phyloP scores from a whole-genome alignment of 371 early-diverging fungal species.

The Rhizomucor miehei region DNA sequence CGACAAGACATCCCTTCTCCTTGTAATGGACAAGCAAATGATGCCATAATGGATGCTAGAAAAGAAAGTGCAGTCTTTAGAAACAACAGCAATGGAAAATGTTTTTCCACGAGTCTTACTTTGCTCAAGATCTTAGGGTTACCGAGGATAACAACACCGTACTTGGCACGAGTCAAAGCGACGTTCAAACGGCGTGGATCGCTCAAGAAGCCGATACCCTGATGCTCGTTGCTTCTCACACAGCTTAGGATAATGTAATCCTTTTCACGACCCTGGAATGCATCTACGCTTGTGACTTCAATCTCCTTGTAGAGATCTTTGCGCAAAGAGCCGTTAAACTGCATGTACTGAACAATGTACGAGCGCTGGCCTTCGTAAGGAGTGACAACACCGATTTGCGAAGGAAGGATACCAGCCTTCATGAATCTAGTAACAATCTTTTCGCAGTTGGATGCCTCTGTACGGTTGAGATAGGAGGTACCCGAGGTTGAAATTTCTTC shows the following conservation, averaged over 20 bases:
- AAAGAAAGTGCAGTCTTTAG: background rate
- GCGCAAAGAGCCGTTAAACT: conserved; percentile 83
- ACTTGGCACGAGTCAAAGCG: conserved; percentile 95
- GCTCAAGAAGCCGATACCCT: conserved; percentile 97
- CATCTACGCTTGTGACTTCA: conserved; percentile 98
- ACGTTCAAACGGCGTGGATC: conserved; percentile 98
- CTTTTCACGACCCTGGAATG: conserved; percentile 99
- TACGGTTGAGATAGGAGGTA: conserved; percentile 95
- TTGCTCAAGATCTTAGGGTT: conserved; percentile 94
- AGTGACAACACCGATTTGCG: conserved; percentile 98
- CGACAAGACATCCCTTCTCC: conserved; percentile 87
- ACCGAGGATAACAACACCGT: conserved; percentile 94
- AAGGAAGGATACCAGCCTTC: conserved; percentile 82
- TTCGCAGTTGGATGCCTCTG: conserved; percentile 88
- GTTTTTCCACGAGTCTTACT: conserved; percentile 21
- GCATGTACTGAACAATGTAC: conserved; percentile 93
- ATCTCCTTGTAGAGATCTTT: conserved; percentile 95
- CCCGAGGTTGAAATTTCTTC: conserved; percentile 97
- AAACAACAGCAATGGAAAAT: background rate
- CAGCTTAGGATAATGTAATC: conserved; percentile 98
- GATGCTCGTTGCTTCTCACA: conserved; percentile 96
- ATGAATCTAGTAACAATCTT: conserved; percentile 94
- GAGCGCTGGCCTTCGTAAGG: conserved; percentile 99
- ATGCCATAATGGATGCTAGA: conserved; percentile 93
- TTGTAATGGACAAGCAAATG: conserved; percentile 93